These are phyloP conservation scores for Dactylorhiza incarnata DNA, from an alignment of 106 monocot species.

Conservation along the genomic window DNA sequence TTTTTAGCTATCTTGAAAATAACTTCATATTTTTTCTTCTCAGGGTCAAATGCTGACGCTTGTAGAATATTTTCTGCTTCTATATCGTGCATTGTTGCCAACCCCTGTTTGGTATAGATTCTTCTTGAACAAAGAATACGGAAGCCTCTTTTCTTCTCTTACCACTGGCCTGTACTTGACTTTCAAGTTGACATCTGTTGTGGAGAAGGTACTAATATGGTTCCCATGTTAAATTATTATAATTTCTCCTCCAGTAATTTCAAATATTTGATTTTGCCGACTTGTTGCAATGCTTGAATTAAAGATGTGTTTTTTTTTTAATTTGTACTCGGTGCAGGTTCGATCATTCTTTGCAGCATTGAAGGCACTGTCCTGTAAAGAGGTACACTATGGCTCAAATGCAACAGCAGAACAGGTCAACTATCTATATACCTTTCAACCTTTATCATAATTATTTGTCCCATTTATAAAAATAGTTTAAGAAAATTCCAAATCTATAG, in stretches of 20 bases:
- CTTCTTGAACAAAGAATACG: constrained; percentile 60
- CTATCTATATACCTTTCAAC: background rate
- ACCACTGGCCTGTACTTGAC: constrained; percentile 50
- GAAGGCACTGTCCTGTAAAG: constrained; percentile 50
- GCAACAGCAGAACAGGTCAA: constrained; percentile 65
- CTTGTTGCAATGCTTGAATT: background rate
- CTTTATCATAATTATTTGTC: background rate
- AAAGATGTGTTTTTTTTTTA: no score
- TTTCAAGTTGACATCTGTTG: constrained; percentile 52
- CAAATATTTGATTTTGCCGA: background rate
- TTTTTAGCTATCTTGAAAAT: no score
- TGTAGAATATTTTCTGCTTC: constrained; percentile 48
- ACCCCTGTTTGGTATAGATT: constrained; percentile 62
- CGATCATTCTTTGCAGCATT: constrained; percentile 49
- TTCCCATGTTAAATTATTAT: background rate
- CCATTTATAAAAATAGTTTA: background rate
- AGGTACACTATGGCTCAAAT: constrained; percentile 67
- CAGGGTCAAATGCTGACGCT: constrained; percentile 58
- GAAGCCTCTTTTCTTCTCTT: constrained; percentile 54
- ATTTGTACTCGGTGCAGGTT: constrained; percentile 22
- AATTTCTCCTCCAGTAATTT: background rate
- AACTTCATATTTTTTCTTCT: background rate
- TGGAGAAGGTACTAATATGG: constrained; percentile 32
- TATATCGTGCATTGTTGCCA: constrained; percentile 50
- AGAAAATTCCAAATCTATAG: no score